Base-by-base conservation (phyloP, 139 green algal species). In the Coelastrella sp. region DNA sequence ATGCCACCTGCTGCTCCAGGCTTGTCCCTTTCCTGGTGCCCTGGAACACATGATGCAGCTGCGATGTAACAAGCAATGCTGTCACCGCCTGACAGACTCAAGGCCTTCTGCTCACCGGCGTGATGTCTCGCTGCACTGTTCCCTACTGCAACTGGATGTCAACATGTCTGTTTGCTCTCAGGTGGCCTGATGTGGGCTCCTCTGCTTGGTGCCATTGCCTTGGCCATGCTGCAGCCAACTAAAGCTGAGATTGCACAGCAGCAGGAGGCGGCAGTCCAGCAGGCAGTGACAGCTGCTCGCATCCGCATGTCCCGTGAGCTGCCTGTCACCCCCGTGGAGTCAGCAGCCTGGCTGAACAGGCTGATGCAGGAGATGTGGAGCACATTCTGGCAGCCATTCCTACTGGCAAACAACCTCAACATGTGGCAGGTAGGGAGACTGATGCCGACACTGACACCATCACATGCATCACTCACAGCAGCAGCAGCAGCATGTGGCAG, bases 381-480 rank as follows among this genome's bases (percentile, higher is more conserved):
- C 6, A 78, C 90, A 6, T 95, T 91, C 75, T 90, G 93, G 68
- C 70, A 89, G 80, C 93, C 93, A 4, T 74, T 93, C 79, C 25
- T 94, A 90, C 85, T 95, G 58, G 20, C 61, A 4, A 92, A 95
- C 19, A 95, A 95, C 90, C 84, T 95, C 14, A 58, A 25, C 22
- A 81, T 87, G 58, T 94, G 91, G 91, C 90, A 92, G 90, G 90
- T 92, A 72, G 8, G 82, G 60, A 4, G 27, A 6, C 14, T 3
- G 10, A 7, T 78, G 63, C 12, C 63, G 72, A 12, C 17, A 56
- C 4, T 22, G 15, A 14, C 0, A 9, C 11, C 22, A 27, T 7
- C 12, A 7, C 49, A n/a, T 63, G 25, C 6, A 81, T 15, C 72
- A 78, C 8, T 49, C 35, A 49, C 72, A 78, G 72, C 72, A 78